Evolutionary conservation across 495 filamentous ascomycete genomes (phyloP), one percentile per base, ranked within the genome.

Genomic region (Annulohypoxylon maeteangense): DNA sequence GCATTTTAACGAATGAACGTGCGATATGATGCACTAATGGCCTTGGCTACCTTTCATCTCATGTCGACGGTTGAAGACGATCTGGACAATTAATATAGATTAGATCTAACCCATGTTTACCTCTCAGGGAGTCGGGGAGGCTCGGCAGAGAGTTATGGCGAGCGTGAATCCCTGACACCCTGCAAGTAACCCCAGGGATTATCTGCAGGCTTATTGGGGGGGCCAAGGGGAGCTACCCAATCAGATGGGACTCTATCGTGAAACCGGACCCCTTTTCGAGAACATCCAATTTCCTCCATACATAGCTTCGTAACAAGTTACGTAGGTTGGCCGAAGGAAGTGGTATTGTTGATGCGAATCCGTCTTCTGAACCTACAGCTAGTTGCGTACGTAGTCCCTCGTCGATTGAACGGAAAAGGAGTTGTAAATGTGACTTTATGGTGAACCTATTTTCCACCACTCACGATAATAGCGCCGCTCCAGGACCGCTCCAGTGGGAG

Each of bases 31-130:
- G 54, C 40, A 32, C 31, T 25, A 40, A 51, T 20, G 40, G 54
- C 63, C 63, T 59, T 57, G 38, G 47, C 47, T 51, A 51, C 8
- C 54, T 40, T 48, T 31, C 38, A 18, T 48, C 42, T 51, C 40
- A 50, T 58, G n/a, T 27, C 23, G 27, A 42, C 63, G 53, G 53
- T 36, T 29, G 42, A 29, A 18, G 62, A 45, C 36, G 62, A 55
- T 51, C 63, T 29, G 20, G 18, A 58, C 22, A 1, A 42, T 66
- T 66, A 51, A 66, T 66, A 66, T 58, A 65, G 31, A 58, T 66
- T 25, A 29, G 36, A 58, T 66, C 31, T 51, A 1, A 59, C 44
- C 54, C 63, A 50, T 66, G 42, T 56, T 59, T 27, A 42, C 32
- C 16, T 11, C 29, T 56, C 54, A 42, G 40, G 51, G 62, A 29